A percentile compares a stretch with the other conserved stretches of the same genome.
Evolutionary conservation across 305 asterid species (phyloP).

Genomic region (Euphrasia arctica): DNA sequence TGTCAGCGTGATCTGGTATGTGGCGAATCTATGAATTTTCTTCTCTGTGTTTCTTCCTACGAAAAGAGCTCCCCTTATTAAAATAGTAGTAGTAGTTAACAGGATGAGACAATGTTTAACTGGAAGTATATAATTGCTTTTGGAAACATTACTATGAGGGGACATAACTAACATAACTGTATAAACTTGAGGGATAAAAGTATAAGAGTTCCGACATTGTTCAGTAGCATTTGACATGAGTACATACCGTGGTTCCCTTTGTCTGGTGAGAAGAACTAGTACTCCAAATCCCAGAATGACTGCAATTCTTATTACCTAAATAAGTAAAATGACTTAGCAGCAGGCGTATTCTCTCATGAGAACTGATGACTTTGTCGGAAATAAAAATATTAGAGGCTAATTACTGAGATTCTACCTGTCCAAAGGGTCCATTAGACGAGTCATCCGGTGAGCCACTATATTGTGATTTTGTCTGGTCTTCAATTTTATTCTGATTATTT

Average conservation of each 20-base stretch:
- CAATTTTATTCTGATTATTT: slow-evolving; percentile 29
- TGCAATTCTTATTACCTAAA: slow-evolving; percentile 65
- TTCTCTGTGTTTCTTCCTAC: slow-evolving; percentile 48
- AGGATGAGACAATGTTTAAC: background rate
- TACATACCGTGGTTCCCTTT: slow-evolving; percentile 69
- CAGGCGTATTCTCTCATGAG: slow-evolving; percentile 1
- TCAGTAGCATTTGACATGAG: slow-evolving; percentile 1
- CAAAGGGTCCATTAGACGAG: slow-evolving; percentile 48
- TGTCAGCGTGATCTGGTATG: slow-evolving; percentile 39
- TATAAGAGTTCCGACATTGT: background rate
- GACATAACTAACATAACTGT: too few species aligned
- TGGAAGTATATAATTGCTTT: background rate
- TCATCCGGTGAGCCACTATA: slow-evolving; percentile 45
- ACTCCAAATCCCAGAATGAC: slow-evolving; percentile 72
- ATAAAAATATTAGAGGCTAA: background rate
- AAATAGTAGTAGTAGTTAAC: background rate
- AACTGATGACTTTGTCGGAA: background rate
- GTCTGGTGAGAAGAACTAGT: slow-evolving; percentile 74
- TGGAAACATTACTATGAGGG: background rate
- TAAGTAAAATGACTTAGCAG: slow-evolving; percentile 10
- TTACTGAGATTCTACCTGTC: slow-evolving; percentile 45
- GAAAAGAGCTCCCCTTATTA: background rate
- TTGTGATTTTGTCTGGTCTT: slow-evolving; percentile 33
- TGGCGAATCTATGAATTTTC: slow-evolving; percentile 28
- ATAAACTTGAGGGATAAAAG: background rate